Conservation (phyloP, 2,329 filamentous ascomycete species). For the Neurospora sp. region DNA sequence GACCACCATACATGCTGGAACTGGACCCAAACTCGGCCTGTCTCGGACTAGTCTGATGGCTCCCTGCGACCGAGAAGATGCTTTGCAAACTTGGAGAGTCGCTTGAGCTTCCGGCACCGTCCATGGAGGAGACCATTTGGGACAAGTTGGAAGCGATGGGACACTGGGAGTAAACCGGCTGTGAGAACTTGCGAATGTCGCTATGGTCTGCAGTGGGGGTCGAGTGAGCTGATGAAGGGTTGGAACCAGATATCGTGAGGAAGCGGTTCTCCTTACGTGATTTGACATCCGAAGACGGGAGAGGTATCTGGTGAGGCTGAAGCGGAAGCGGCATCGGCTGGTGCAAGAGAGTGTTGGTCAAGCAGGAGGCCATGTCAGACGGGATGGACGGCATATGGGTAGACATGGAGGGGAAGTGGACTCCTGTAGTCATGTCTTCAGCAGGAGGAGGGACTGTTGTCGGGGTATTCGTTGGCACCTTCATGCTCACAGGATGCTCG, state of each 20-base stretch:
- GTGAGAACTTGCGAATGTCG: conserved; percentile 32
- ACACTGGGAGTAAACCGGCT: conserved; percentile 17
- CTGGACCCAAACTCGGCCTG: neutral
- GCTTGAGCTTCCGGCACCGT: conserved; percentile 11
- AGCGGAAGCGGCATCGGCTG: conserved; percentile 32
- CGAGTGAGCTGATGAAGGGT: conserved; percentile 9
- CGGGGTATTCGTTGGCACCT: conserved; percentile 34
- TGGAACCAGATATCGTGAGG: conserved; percentile 15
- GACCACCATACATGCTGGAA: conserved; percentile 1
- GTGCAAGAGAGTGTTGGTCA: conserved; percentile 38
- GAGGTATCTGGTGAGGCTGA: conserved; percentile 20
- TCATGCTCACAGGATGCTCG: conserved; percentile 23
- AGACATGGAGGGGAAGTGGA: conserved; percentile 10
- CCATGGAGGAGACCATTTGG: neutral
- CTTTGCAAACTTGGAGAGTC: conserved; percentile 21
- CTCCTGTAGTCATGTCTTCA: neutral
- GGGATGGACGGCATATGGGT: conserved; percentile 20
- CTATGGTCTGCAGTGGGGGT: conserved; percentile 17
- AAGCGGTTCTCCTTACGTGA: conserved; percentile 35
- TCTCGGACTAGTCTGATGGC: neutral
- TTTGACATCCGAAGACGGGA: conserved; percentile 28
- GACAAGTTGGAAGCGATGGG: neutral
- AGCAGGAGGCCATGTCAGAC: conserved; percentile 29
- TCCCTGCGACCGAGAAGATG: conserved; percentile 18
- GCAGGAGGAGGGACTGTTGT: conserved; percentile 16